Conservation (phyloP, 352 stramenopile species). For the Phytophthora lateralis region DNA sequence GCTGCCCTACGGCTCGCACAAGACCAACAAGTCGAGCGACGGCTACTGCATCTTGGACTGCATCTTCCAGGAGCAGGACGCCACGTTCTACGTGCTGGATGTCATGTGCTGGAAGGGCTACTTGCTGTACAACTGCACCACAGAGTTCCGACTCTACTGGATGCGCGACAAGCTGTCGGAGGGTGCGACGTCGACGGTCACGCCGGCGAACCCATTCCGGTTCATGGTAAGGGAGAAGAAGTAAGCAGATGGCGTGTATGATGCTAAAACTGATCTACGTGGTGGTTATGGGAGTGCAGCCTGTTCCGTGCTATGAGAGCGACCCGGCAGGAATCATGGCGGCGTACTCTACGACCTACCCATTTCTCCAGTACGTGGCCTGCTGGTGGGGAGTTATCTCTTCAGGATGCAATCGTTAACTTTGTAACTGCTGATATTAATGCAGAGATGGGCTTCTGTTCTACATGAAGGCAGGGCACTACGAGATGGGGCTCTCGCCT, state of each 20-base stretch:
- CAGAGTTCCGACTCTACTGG: slow-evolving; percentile 93
- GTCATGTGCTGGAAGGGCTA: slow-evolving; percentile 95
- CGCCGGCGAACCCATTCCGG: slow-evolving; percentile 72
- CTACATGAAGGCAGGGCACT: slow-evolving; percentile 89
- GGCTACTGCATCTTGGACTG: slow-evolving; percentile 92
- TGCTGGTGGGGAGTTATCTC: background rate
- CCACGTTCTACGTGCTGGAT: slow-evolving; percentile 93
- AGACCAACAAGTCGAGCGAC: slow-evolving; percentile 71
- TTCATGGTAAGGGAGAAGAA: slow-evolving; percentile 58
- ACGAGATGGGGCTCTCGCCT: slow-evolving; percentile 88
- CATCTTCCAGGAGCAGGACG: slow-evolving; percentile 90
- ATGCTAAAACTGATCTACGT: slow-evolving; percentile 1
- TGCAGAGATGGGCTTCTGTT: slow-evolving; percentile 90
- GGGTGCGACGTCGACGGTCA: slow-evolving; percentile 45
- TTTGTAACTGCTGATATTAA: slow-evolving; percentile 1
- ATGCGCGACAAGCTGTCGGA: slow-evolving; percentile 91
- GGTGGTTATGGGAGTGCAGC: slow-evolving; percentile 35
- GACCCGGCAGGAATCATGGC: slow-evolving; percentile 71
- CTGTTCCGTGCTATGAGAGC: slow-evolving; percentile 88
- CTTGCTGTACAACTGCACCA: slow-evolving; percentile 92
- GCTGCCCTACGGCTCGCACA: slow-evolving; percentile 81
- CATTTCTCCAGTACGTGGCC: slow-evolving; percentile 82
- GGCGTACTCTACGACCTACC: slow-evolving; percentile 81
- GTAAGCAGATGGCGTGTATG: background rate
- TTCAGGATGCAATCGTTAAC: background rate